These are phyloP conservation scores for Fraxinus dipetala DNA, from an alignment of 305 asterid species.

Conservation along the genomic window DNA sequence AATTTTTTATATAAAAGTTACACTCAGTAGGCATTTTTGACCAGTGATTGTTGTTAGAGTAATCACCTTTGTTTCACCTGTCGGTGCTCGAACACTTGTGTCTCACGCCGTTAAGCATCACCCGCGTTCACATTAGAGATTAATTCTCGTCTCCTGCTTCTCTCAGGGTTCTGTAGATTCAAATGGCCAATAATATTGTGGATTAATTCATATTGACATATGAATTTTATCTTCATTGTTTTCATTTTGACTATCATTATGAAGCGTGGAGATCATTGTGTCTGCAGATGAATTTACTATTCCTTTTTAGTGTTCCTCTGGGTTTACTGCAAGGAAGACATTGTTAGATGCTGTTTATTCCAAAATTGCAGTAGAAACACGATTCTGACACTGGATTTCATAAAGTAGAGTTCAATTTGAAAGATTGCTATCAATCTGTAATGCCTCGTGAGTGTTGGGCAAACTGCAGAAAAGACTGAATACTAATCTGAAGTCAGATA, in stretches of 20 bases:
- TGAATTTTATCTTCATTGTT: neutral
- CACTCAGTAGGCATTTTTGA: too few relatives aligned
- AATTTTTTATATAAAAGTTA: neutral
- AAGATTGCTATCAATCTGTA: neutral
- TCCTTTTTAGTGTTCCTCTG: slow-evolving; percentile 23
- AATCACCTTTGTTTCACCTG: too few relatives aligned
- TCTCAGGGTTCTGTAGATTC: neutral
- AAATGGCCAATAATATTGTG: neutral
- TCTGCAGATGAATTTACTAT: slow-evolving; percentile 18
- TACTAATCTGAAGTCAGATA: neutral
- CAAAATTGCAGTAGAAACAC: neutral
- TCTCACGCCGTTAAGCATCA: too few relatives aligned
- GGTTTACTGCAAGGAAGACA: slow-evolving; percentile 21
- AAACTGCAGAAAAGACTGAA: neutral
- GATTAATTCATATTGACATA: neutral
- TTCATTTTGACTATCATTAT: neutral
- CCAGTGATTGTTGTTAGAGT: too few relatives aligned
- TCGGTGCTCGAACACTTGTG: too few relatives aligned
- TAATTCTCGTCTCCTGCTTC: neutral
- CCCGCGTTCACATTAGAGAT: neutral
- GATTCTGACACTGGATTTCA: too few relatives aligned
- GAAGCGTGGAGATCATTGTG: slow-evolving; percentile 16
- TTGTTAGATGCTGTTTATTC: neutral
- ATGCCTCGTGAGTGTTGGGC: neutral
- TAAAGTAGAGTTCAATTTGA: neutral